phyloP scores from a whole-genome alignment of 768 basidiomycete species.

The Podaxis mareebaensis region DNA sequence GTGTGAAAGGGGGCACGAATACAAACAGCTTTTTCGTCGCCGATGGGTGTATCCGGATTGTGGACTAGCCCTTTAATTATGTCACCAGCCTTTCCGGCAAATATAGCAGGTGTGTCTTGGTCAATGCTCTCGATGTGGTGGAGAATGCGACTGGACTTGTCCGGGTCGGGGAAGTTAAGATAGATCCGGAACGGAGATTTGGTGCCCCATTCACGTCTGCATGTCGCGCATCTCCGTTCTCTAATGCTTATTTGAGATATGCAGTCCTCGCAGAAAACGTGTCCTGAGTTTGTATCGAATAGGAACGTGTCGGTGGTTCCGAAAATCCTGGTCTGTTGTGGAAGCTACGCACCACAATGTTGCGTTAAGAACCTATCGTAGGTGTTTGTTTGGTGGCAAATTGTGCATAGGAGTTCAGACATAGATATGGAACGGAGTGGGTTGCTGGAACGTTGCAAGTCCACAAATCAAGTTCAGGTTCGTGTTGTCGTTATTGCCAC shows the following conservation, averaged over 20 bases:
- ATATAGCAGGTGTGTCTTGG: background rate
- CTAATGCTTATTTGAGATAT: background rate
- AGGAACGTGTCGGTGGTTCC: background rate
- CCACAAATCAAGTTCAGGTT: background rate
- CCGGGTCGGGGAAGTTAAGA: constrained; percentile 6
- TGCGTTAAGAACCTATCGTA: constrained; percentile 7
- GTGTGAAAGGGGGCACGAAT: background rate
- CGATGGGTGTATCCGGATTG: background rate
- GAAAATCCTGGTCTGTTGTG: background rate
- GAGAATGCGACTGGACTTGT: background rate
- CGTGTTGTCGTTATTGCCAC: background rate
- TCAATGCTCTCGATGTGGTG: constrained; percentile 9
- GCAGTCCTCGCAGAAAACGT: constrained; percentile 14
- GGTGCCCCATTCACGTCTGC: constrained; percentile 5
- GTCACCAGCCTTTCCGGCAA: background rate
- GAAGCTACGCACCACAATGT: background rate
- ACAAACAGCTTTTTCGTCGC: background rate
- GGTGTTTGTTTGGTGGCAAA: background rate
- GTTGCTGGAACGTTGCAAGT: background rate
- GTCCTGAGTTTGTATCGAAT: background rate
- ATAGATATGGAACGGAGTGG: background rate
- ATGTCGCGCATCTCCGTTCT: constrained; percentile 5
- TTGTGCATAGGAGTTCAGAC: constrained; percentile 11
- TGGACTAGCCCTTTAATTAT: constrained; percentile 3
- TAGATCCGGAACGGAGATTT: constrained; percentile 1